Percentiles rank a stretch among this genome's conserved stretches.
phyloP scores from a whole-genome alignment of 2,329 filamentous ascomycete genomes.

The Hypoxylon sp. region DNA sequence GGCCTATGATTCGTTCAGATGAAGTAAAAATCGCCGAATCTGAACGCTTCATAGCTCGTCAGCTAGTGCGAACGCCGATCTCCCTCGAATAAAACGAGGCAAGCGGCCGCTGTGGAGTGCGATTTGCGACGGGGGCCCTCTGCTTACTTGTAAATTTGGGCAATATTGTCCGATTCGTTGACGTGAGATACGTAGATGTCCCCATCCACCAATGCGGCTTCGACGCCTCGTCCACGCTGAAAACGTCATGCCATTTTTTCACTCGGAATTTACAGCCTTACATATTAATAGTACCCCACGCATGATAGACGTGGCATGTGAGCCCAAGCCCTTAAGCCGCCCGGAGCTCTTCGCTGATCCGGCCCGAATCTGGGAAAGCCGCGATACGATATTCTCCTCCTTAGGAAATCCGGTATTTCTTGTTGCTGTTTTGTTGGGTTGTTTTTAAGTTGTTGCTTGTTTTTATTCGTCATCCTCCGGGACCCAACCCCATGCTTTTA shows the following conservation, averaged over 20 bases:
- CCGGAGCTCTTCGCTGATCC: constrained; percentile 18
- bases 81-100: constrained; percentile 23
- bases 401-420: constrained; percentile 13
- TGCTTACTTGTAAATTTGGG: constrained; percentile 25
- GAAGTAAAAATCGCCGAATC: constrained; percentile 49
- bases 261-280: constrained; percentile 21
- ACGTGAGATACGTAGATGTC: constrained; percentile 3
- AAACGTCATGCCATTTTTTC: constrained; percentile 28
- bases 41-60: not conserved
- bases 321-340: constrained; percentile 2
- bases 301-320: constrained; percentile 9
- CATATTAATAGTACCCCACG: constrained; percentile 18
- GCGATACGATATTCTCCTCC: not conserved
- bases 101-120: constrained; percentile 20
- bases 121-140: constrained; percentile 16
- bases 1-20: constrained; percentile 29
- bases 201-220: constrained; percentile 2
- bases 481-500: constrained; percentile 62
- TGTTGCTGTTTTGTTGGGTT: constrained; percentile 4
- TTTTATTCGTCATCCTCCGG: constrained; percentile 41
- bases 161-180: constrained; percentile 28
- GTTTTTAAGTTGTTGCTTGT: constrained; percentile 1
- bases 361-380: constrained; percentile 14
- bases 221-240: constrained; percentile 7
- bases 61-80: constrained; percentile 25